Percentiles rank a stretch among this genome's conserved stretches.
Conservation (phyloP, 495 filamentous ascomycete species). For the Annulohypoxylon moriforme region DNA sequence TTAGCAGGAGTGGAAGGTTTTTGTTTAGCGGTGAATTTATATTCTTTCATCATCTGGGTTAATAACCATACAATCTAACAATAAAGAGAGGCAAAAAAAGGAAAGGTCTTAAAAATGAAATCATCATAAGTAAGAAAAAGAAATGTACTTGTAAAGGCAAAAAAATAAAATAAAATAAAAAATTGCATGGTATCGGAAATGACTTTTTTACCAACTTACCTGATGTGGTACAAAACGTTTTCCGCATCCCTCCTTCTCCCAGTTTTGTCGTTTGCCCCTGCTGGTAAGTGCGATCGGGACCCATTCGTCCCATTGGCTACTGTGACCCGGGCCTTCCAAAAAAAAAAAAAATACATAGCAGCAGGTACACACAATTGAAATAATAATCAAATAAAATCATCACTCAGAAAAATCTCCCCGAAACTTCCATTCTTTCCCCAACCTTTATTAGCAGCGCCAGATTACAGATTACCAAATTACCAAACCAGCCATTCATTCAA, state of each 20-base stretch:
- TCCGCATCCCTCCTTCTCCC: constrained; percentile 27
- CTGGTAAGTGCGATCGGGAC: constrained; percentile 30
- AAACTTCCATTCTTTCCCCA: constrained; percentile 44
- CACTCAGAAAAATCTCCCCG: constrained; percentile 36
- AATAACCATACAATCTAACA: not conserved
- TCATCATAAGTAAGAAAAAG: constrained; percentile 8
- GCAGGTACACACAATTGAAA: constrained; percentile 22
- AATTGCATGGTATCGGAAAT: not conserved
- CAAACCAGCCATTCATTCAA: constrained; percentile 44
- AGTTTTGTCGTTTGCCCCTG: constrained; percentile 34
- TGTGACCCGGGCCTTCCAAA: constrained; percentile 23
- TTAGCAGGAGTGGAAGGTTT: constrained; percentile 5
- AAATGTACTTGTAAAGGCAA: not conserved
- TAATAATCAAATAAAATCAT: constrained; percentile 33
- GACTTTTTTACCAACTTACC: constrained; percentile 25
- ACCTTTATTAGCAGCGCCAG: constrained; percentile 26
- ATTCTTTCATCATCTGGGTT: not conserved
- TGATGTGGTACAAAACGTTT: constrained; percentile 29
- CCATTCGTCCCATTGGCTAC: constrained; percentile 39
- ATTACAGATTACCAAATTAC: constrained; percentile 46
- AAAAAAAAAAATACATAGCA: constrained; percentile 17
- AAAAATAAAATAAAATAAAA: constrained; percentile 16
- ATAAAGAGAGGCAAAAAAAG: not conserved
- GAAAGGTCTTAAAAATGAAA: constrained; percentile 1
- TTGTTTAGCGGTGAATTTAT: constrained; percentile 21